A percentile compares a stretch with the other conserved stretches of the same genome.
phyloP scores from a whole-genome alignment of 106 monocot species.

The Apostasia ramifera region DNA sequence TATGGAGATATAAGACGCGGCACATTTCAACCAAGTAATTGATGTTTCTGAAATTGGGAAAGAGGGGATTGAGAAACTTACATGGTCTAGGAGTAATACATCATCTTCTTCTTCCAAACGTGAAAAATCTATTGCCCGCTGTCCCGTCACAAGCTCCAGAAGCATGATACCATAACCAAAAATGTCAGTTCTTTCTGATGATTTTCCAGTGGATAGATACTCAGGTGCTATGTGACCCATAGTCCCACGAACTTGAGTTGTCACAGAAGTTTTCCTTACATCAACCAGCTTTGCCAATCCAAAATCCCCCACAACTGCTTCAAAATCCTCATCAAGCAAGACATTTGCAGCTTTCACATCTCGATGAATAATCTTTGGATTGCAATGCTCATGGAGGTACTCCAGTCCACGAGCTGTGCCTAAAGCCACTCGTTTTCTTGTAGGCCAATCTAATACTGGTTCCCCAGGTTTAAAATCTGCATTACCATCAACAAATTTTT shows the following conservation, averaged over 20 bases:
- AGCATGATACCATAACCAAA: conserved; percentile 57
- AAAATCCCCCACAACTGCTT: conserved; percentile 56
- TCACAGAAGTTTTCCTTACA: conserved; percentile 35
- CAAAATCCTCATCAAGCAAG: conserved; percentile 39
- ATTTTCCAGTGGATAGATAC: conserved; percentile 46
- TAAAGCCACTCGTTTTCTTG: conserved; percentile 44
- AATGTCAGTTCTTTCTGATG: conserved; percentile 43
- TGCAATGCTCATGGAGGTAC: conserved; percentile 63
- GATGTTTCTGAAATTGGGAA: background rate
- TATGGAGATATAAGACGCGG: no score
- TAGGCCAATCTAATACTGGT: conserved; percentile 51
- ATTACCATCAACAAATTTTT: background rate
- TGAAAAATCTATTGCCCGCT: conserved; percentile 60
- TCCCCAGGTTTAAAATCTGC: conserved; percentile 57
- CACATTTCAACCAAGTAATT: background rate
- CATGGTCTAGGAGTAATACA: conserved; percentile 65
- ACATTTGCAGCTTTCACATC: conserved; percentile 68
- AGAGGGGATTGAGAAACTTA: conserved; percentile 14
- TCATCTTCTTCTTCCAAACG: conserved; percentile 64
- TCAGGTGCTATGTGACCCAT: conserved; percentile 68
- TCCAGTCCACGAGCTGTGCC: conserved; percentile 70
- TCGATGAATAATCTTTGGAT: conserved; percentile 61
- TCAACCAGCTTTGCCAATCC: conserved; percentile 50
- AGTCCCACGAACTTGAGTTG: conserved; percentile 42
- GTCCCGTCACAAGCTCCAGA: conserved; percentile 49